These are phyloP conservation scores for Vitellaria paradoxa DNA, from an alignment of 179 eudicot species.

Conservation along the genomic window DNA sequence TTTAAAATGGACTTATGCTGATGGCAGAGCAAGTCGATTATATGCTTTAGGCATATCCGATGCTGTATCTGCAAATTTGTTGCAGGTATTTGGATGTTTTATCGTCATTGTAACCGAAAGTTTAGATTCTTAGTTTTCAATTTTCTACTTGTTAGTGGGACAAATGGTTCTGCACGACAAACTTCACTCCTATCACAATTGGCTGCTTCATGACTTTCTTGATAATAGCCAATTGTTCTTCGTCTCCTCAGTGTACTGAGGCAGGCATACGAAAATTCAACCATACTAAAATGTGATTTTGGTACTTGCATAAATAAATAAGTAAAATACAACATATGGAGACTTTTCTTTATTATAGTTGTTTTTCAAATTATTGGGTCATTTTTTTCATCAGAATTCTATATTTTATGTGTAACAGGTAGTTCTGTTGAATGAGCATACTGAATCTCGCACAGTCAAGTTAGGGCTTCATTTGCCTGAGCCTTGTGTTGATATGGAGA, in stretches of 20 bases:
- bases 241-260: neutral
- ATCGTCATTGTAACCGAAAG: neutral
- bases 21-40: constrained; percentile 75
- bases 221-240: neutral
- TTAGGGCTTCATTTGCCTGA: constrained; percentile 80
- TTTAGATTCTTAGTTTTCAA: neutral
- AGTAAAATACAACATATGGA: too few species aligned
- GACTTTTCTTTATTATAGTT: neutral
- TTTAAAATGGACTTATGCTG: constrained; percentile 67
- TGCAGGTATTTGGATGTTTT: constrained; percentile 60
- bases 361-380: neutral
- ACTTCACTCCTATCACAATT: neutral
- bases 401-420: constrained; percentile 46
- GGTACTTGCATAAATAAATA: neutral
- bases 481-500: constrained; percentile 61
- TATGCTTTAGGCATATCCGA: constrained; percentile 71
- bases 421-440: constrained; percentile 66
- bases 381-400: neutral
- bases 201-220: neutral
- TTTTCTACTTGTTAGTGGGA: neutral
- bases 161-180: neutral
- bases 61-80: constrained; percentile 43
- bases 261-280: neutral
- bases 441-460: constrained; percentile 79
- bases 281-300: neutral